phyloP scores from a whole-genome alignment of 2,329 filamentous ascomycete species.

The Cadophora luteo-olivacea region DNA sequence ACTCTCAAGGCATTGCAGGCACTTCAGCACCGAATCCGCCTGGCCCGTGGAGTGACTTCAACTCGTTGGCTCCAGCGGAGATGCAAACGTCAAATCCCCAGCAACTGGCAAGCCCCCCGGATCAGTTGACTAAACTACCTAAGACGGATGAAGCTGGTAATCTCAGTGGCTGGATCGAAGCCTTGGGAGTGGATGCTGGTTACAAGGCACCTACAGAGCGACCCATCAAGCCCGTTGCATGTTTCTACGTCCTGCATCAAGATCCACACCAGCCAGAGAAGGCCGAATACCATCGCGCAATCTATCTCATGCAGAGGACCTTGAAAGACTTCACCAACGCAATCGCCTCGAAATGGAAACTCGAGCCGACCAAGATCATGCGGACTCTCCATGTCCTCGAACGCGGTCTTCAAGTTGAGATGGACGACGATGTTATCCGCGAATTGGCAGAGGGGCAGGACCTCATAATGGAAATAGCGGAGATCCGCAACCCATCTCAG shows the following conservation, averaged over 20 bases:
- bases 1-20: slow-evolving; percentile 58
- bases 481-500: slow-evolving; percentile 43
- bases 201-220: slow-evolving; percentile 83
- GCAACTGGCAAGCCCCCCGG: slow-evolving; percentile 53
- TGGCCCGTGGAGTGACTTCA: slow-evolving; percentile 63
- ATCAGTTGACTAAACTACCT: slow-evolving; percentile 60
- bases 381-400: slow-evolving; percentile 76
- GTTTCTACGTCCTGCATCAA: slow-evolving; percentile 78
- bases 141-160: slow-evolving; percentile 67
- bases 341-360: slow-evolving; percentile 79
- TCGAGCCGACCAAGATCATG: slow-evolving; percentile 75
- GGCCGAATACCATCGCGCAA: slow-evolving; percentile 75
- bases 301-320: slow-evolving; percentile 83
- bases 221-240: slow-evolving; percentile 76
- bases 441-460: slow-evolving; percentile 91
- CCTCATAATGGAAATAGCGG: slow-evolving; percentile 74
- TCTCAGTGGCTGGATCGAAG: slow-evolving; percentile 86
- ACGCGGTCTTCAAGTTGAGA: slow-evolving; percentile 79
- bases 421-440: slow-evolving; percentile 88
- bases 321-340: slow-evolving; percentile 74
- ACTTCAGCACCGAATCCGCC: slow-evolving; percentile 43
- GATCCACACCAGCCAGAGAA: slow-evolving; percentile 53
- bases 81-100: slow-evolving; percentile 48
- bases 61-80: slow-evolving; percentile 59
- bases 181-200: slow-evolving; percentile 83